phyloP scores from a whole-genome alignment of 1,284 basidiomycete genomes.

The Porodaedalea pini region DNA sequence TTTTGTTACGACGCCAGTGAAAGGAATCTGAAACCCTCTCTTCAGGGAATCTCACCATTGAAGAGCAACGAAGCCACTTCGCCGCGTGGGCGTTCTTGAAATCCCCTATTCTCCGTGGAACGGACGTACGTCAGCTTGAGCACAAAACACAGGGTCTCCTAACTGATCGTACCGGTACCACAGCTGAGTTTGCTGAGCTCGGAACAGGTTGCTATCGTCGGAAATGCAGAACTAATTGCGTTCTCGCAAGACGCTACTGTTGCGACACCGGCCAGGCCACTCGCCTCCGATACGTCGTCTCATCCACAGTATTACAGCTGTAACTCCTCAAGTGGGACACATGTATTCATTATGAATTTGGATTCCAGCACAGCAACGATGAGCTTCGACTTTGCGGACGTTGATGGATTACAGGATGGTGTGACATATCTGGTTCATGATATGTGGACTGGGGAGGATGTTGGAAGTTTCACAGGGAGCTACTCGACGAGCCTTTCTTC shows the following conservation, averaged over 20 bases:
- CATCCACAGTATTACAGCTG: constrained; percentile 52
- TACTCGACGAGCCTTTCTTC: constrained; percentile 42
- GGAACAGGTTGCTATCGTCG: too few relatives aligned
- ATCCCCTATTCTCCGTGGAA: too few relatives aligned
- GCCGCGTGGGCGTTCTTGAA: too few relatives aligned
- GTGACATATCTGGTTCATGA: constrained; percentile 45
- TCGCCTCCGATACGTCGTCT: constrained; percentile 38
- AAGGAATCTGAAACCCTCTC: too few relatives aligned
- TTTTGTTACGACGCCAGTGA: too few relatives aligned
- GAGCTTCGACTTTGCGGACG: constrained; percentile 42
- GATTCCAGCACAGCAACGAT: constrained; percentile 38
- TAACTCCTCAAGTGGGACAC: constrained; percentile 43
- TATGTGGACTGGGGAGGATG: constrained; percentile 49
- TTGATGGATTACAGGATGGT: constrained; percentile 39
- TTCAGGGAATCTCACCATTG: too few relatives aligned
- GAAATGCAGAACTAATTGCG: constrained; percentile 48
- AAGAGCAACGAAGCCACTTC: too few relatives aligned
- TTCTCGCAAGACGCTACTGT: constrained; percentile 49
- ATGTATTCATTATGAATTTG: constrained; percentile 55
- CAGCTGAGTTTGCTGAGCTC: too few relatives aligned
- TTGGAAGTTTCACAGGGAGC: constrained; percentile 40
- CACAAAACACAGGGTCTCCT: too few relatives aligned
- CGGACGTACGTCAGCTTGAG: too few relatives aligned
- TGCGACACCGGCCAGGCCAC: constrained; percentile 46
- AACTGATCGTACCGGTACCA: too few relatives aligned